Evolutionary conservation across 208 protist genomes (phyloP).

Genomic region (Leishmania turanica): DNA sequence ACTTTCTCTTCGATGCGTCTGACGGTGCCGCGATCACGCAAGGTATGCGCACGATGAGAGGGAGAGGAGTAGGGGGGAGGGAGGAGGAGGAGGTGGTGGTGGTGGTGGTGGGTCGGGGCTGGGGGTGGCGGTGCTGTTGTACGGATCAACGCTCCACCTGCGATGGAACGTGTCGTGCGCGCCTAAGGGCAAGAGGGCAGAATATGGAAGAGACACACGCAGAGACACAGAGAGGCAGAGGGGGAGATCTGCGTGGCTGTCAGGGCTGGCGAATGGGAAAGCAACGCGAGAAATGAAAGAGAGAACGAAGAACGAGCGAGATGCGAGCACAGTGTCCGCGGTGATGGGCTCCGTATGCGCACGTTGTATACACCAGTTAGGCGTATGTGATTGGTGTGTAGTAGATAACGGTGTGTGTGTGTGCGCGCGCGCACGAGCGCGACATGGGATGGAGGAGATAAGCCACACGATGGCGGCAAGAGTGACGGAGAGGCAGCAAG

Average conservation of each 20-base stretch:
- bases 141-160: background rate
- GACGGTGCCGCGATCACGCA: background rate
- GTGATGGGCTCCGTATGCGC: background rate
- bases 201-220: background rate
- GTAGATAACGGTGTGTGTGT: background rate
- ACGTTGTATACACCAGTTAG: background rate
- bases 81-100: background rate
- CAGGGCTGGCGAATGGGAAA: background rate
- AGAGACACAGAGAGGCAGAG: background rate
- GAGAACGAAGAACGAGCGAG: background rate
- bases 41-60: background rate
- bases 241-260: background rate
- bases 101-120: background rate
- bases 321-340: background rate
- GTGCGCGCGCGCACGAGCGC: too few species aligned
- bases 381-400: background rate
- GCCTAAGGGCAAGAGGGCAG: background rate
- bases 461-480: background rate
- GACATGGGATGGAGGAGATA: background rate
- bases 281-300: background rate
- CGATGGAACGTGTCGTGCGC: background rate
- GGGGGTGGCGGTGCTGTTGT: background rate
- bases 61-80: background rate
- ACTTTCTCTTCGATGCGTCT: background rate
- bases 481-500: background rate